Evolutionary conservation across 306 rosid genomes (phyloP), one percentile per base, ranked within the genome.

Genomic region (Cicer bijugum): DNA sequence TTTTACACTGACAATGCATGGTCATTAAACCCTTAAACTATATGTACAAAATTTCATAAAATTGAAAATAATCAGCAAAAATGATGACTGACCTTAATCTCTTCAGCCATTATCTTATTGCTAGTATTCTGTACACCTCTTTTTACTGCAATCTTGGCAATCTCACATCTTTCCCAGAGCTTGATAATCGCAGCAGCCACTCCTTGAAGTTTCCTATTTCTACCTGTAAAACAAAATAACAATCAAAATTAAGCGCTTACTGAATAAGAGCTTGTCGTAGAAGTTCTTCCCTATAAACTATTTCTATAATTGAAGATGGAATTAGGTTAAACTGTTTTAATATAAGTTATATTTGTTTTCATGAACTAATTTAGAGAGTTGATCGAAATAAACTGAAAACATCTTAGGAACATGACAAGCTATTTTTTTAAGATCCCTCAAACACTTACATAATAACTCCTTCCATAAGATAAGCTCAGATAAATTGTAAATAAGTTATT

Each of bases 81-180:
- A 44, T 58, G 75, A 19, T 17, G 7, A 55, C 78, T 10, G 71
- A 89, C 98, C 92, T 89, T 90, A 60, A 91, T 82, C 84, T 93
- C 98, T 87, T 83, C 91, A 55, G 98, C 89, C 98, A 93, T 93
- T 71, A 86, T 60, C 84, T 80, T 86, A 70, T 88, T 85, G 43
- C 90, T 87, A 75, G 96, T 89, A 75, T 91, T 87, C 88, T 89
- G 94, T 63, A 91, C 89, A 82, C 96, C 98, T 88, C 97, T 89
- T 78, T 93, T 93, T 70, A 93, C 76, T 82, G 98, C 96, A 83
- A 91, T 80, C 77, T 93, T 93, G 64, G 89, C 97, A 47, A 93
- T 88, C 82, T 93, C 98, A 73, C 96, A 91, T 82, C 87, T 91
- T 83, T 93, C 94, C 98, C 98, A 93, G 38, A 93, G 86, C 85